A percentile compares a stretch with the other conserved stretches of the same genome.
phyloP scores from a whole-genome alignment of 257 asterid species.

The Nicotiana benthamiana region DNA sequence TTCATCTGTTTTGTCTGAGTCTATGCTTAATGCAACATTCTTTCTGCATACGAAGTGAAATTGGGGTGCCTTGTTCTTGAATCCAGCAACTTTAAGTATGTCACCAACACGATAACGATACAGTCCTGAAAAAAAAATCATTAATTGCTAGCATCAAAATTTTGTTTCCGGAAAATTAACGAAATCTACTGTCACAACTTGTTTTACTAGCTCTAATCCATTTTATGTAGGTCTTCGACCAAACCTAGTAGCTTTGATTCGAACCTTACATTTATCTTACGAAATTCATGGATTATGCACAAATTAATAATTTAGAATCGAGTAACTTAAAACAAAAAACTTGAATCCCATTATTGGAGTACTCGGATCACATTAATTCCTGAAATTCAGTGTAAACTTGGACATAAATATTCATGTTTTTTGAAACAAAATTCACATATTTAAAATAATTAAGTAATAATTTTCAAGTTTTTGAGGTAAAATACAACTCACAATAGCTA shows the following conservation, averaged over 20 bases:
- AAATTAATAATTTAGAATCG: no score
- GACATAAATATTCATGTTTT: no score
- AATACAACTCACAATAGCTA: no score
- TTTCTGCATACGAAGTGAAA: slow-evolving; percentile 33
- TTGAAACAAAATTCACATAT: no score
- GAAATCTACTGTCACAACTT: neutral
- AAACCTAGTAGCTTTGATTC: no score
- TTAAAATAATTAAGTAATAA: no score
- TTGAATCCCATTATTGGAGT: neutral
- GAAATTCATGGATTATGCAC: no score
- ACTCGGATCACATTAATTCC: neutral
- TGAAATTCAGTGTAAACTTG: no score
- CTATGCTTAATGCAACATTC: slow-evolving; percentile 35
- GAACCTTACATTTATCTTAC: no score
- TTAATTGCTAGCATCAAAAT: neutral
- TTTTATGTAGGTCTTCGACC: neutral
- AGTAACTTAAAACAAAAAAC: no score
- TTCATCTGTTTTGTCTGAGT: slow-evolving; percentile 35
- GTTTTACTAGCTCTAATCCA: neutral
- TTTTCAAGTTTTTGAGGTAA: no score
- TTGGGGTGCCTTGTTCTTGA: slow-evolving; percentile 34
- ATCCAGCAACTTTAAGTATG: slow-evolving; percentile 31
- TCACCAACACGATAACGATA: slow-evolving; percentile 41
- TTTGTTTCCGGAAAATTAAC: no score
- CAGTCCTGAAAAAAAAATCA: slow-evolving; percentile 9